phyloP scores from a whole-genome alignment of 2,329 filamentous ascomycete species.

The Thermothelomyces thermophilus region DNA sequence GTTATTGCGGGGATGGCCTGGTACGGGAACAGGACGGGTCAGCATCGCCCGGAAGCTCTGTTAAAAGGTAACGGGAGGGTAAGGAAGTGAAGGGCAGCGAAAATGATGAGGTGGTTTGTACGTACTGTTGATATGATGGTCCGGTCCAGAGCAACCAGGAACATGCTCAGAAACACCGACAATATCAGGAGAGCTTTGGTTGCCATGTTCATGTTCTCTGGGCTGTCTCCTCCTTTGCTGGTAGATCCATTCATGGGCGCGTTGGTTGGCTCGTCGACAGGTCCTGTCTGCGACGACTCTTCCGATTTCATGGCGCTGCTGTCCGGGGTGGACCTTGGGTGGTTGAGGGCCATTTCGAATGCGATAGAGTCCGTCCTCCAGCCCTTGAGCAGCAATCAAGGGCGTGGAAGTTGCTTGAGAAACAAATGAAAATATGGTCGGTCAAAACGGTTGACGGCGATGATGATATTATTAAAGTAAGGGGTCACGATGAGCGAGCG shows the following conservation, averaged over 20 bases:
- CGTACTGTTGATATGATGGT: slow-evolving; percentile 17
- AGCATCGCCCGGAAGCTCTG: not conserved
- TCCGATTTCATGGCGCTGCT: too few relatives aligned
- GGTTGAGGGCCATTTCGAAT: too few relatives aligned
- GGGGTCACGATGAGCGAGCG: too few relatives aligned
- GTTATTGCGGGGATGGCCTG: slow-evolving; percentile 20
- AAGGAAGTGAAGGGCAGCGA: not conserved
- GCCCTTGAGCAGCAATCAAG: too few relatives aligned
- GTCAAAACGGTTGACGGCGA: too few relatives aligned
- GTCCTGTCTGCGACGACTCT: not conserved
- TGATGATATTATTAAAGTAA: too few relatives aligned
- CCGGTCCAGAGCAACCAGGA: slow-evolving; percentile 18
- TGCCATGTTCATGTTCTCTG: not conserved
- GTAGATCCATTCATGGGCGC: not conserved
- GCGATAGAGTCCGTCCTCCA: too few relatives aligned
- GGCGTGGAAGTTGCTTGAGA: too few relatives aligned
- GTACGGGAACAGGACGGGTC: slow-evolving; percentile 8
- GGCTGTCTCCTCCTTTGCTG: too few relatives aligned
- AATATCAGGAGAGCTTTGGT: not conserved
- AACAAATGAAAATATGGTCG: too few relatives aligned
- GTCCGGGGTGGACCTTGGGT: too few relatives aligned
- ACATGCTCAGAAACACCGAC: slow-evolving; percentile 18
- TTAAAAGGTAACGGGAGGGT: not conserved
- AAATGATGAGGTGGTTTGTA: too few relatives aligned
- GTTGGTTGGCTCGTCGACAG: not conserved